Base-by-base conservation (phyloP, 441 rosid species). In the Bocquillonia castaneifolia region DNA sequence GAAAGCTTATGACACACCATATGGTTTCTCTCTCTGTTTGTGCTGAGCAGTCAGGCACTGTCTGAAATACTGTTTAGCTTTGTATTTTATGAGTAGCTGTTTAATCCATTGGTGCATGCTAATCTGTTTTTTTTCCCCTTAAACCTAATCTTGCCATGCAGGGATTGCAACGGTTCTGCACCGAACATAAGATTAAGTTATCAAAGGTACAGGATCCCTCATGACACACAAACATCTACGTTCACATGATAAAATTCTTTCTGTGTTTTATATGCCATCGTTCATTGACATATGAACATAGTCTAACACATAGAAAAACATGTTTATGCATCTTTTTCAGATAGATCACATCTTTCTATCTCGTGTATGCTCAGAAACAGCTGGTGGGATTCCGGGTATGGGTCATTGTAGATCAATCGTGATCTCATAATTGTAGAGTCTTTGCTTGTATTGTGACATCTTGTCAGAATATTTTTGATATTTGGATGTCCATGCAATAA, bases 131-230 rank as follows among this genome's bases (percentile, higher is more conserved):
- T 23, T 44, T 37, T 32, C 13, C 37, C n/a, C n/a, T n/a, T 63
- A 55, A 50, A 63, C 28, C 37, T 48, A 17, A 14, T 9, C 47
- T 12, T 70, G 7, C 42, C 59, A 66, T 76, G 55, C 84, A 93
- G 98, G 98, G 98, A 15, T 81, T 93, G 83, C 95, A 88, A 74
- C 86, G 96, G 59, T 93, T 89, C 79, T 93, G 97, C 78, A 85
- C 96, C 6, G 97, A 93, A 77, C 95, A 93, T 83, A 89, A 85
- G 79, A 84, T 93, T 59, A 91, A 87, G 76, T 72, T 93, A 77
- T 91, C 98, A 44, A 93, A 93, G 95, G 96, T 86, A 69, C 40
- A 69, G 10, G 18, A 67, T 60, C 17, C 12, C 18, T 23, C 17
- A 26, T 67, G 50, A 23, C 20, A 50, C 17, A 17, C 55, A 48